Conservation (phyloP, 2,329 filamentous ascomycete species). For the Aspergillus fijiensis region DNA sequence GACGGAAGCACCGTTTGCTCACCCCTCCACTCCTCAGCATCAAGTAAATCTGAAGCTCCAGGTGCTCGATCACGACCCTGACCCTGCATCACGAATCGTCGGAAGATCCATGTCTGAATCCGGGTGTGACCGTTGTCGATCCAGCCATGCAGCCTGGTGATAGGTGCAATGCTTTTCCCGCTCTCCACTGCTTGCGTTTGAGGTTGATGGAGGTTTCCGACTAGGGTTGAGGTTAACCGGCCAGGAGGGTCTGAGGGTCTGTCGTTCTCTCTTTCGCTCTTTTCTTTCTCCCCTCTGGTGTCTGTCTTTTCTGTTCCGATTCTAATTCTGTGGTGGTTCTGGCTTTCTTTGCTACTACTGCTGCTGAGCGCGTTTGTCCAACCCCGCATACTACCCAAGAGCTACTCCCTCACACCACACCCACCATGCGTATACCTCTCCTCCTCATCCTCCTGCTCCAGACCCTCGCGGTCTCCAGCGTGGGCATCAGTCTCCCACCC, state of each 20-base stretch:
- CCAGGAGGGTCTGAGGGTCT: not conserved
- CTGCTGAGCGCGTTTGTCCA: not conserved
- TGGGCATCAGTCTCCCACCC: not conserved
- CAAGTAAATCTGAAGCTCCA: no score
- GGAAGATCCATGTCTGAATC: not conserved
- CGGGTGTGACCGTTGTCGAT: not conserved
- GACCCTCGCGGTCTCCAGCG: not conserved
- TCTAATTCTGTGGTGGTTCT: not conserved
- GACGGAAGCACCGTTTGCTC: no score
- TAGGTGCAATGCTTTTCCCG: not conserved
- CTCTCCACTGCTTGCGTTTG: not conserved
- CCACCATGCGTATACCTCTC: slow-evolving; percentile 1
- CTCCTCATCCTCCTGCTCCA: not conserved
- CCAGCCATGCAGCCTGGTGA: not conserved
- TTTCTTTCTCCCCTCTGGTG: no score
- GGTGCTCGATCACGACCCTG: not conserved
- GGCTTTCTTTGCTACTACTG: not conserved
- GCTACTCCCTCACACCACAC: not conserved
- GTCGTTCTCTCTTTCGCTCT: not conserved
- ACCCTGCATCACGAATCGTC: not conserved
- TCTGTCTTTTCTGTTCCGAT: no score
- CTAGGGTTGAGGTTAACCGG: not conserved
- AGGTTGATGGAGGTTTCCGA: not conserved
- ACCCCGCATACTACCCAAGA: not conserved
- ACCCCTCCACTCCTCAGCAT: no score